Evolutionary conservation across 2,329 filamentous ascomycete species (phyloP).

Genomic region (Verticillium alfalfae): DNA sequence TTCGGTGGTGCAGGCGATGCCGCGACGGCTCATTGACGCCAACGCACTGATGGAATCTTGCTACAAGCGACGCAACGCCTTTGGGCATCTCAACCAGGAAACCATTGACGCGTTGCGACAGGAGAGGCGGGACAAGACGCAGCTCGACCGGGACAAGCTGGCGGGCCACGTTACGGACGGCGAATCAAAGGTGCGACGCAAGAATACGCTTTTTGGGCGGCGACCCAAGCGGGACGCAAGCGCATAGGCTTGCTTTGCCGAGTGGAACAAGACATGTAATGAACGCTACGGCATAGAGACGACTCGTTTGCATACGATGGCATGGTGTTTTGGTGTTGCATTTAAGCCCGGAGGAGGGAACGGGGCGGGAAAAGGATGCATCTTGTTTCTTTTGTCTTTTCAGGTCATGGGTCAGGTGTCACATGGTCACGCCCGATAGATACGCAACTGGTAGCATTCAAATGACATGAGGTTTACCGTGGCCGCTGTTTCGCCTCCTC

Average conservation of each 20-base stretch:
- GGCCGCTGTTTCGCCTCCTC: neutral
- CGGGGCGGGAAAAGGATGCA: neutral
- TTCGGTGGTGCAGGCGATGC: slow-evolving; percentile 84
- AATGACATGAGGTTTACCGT: neutral
- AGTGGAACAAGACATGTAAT: neutral
- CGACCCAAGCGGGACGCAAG: slow-evolving; percentile 28
- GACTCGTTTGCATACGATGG: slow-evolving; percentile 7
- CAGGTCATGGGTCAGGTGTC: neutral
- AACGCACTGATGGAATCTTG: slow-evolving; percentile 79
- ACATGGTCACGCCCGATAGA: too few relatives aligned
- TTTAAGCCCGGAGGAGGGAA: neutral
- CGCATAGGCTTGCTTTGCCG: slow-evolving; percentile 2
- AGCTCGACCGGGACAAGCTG: slow-evolving; percentile 28
- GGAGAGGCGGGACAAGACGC: slow-evolving; percentile 55
- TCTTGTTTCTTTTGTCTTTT: neutral
- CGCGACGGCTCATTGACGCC: slow-evolving; percentile 73
- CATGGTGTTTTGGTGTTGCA: slow-evolving; percentile 11
- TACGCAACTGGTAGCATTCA: too few relatives aligned
- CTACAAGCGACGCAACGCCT: slow-evolving; percentile 73
- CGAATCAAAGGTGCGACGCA: slow-evolving; percentile 28
- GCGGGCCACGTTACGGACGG: slow-evolving; percentile 24
- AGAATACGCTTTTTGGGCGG: slow-evolving; percentile 39
- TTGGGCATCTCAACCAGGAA: slow-evolving; percentile 75
- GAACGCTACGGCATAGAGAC: neutral
- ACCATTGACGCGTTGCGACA: slow-evolving; percentile 71